Conservation (phyloP, 2,329 filamentous ascomycete genomes). For the Xylaria arbuscula region DNA sequence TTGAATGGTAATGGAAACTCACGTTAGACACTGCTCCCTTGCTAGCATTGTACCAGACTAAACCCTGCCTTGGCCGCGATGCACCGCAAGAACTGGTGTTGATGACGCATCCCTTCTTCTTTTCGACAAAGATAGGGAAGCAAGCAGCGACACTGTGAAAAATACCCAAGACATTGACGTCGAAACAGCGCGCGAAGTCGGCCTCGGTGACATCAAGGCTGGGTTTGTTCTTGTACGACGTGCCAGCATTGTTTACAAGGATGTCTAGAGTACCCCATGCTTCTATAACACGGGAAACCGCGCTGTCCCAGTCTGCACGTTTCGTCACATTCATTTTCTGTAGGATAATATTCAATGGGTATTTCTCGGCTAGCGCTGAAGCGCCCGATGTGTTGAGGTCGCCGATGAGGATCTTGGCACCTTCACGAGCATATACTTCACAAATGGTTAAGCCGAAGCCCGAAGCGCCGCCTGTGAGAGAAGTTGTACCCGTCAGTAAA, state of each 20-base stretch:
- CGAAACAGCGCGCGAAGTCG: background rate
- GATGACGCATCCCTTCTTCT: background rate
- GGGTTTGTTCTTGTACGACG: background rate
- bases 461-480: background rate
- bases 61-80: background rate
- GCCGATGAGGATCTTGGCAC: background rate
- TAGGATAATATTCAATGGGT: background rate
- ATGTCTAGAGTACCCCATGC: background rate
- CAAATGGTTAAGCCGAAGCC: background rate
- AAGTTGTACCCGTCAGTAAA: background rate
- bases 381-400: background rate
- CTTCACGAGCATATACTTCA: background rate
- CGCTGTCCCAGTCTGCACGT: background rate
- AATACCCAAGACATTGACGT: background rate
- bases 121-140: background rate
- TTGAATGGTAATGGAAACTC: background rate
- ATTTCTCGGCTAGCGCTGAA: background rate
- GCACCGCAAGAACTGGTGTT: background rate
- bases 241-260: background rate
- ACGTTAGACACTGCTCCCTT: background rate
- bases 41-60: background rate
- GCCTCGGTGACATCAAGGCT: background rate
- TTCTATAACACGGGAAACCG: background rate
- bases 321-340: background rate
- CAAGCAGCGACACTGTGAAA: background rate